Percentiles rank a stretch among this genome's conserved stretches.
Conservation (phyloP, 2,329 filamentous ascomycete species). For the Ceratocystis harringtonii region DNA sequence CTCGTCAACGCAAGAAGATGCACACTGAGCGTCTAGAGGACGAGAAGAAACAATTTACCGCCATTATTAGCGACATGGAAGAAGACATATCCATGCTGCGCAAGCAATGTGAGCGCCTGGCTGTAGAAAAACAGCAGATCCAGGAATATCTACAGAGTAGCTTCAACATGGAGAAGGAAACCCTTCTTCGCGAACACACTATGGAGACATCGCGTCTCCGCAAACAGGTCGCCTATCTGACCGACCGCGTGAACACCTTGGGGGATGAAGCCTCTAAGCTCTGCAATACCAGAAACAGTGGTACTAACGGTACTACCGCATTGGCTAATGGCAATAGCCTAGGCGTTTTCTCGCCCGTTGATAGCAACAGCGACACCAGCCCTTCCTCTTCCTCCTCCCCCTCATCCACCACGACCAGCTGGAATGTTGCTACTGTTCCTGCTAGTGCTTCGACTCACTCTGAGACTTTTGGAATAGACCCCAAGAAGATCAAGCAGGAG, state of each 20-base stretch:
- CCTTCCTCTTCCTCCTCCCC: background rate
- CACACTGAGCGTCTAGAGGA: slow-evolving; percentile 93
- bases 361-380: background rate
- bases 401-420: slow-evolving; percentile 26
- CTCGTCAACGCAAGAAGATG: slow-evolving; percentile 92
- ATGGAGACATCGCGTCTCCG: slow-evolving; percentile 81
- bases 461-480: slow-evolving; percentile 24
- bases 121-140: slow-evolving; percentile 58
- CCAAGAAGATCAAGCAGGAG: slow-evolving; percentile 37
- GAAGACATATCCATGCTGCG: slow-evolving; percentile 58
- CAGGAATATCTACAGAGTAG: slow-evolving; percentile 58
- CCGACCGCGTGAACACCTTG: slow-evolving; percentile 53
- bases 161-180: slow-evolving; percentile 75
- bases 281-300: slow-evolving; percentile 35
- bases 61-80: slow-evolving; percentile 62
- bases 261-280: slow-evolving; percentile 30
- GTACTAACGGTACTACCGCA: slow-evolving; percentile 42
- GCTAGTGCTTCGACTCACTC: slow-evolving; percentile 27
- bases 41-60: slow-evolving; percentile 84
- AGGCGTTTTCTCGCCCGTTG: background rate
- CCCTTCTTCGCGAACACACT: slow-evolving; percentile 76
- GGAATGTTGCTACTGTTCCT: slow-evolving; percentile 3
- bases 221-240: slow-evolving; percentile 78
- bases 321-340: slow-evolving; percentile 62
- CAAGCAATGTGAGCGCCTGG: slow-evolving; percentile 53